Evolutionary conservation across 1,284 basidiomycete genomes (phyloP).

Genomic region (Ceratobasidium sp.): DNA sequence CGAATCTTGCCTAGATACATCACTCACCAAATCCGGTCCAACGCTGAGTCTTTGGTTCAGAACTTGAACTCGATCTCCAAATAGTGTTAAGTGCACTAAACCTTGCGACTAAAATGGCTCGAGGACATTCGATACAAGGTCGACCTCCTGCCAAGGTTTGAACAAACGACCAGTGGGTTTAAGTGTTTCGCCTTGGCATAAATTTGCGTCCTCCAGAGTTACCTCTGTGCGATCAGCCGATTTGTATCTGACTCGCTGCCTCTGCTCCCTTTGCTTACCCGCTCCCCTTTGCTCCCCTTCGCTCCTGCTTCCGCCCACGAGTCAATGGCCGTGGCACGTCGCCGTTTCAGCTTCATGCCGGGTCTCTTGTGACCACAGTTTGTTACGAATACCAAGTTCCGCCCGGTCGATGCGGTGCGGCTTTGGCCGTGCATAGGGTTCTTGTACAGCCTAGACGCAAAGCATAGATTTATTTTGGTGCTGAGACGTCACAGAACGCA

Average conservation of each 20-base stretch:
- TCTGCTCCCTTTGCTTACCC: too few species aligned
- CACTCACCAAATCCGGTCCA: slow-evolving; percentile 88
- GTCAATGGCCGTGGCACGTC: too few species aligned
- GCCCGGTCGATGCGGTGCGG: neutral
- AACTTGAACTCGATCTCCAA: slow-evolving; percentile 91
- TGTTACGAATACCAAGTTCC: neutral
- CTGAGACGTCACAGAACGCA: too few species aligned
- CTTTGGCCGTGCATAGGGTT: neutral
- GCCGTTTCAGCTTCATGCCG: too few species aligned
- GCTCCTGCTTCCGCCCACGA: too few species aligned
- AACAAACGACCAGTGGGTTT: slow-evolving; percentile 91
- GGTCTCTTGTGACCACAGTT: neutral
- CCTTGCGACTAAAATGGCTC: slow-evolving; percentile 94
- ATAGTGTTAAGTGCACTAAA: slow-evolving; percentile 90
- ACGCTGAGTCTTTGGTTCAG: slow-evolving; percentile 88
- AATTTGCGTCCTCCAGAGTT: slow-evolving; percentile 81
- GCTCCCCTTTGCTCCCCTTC: too few species aligned
- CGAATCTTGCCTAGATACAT: neutral
- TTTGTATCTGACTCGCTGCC: too few species aligned
- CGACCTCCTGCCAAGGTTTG: slow-evolving; percentile 89
- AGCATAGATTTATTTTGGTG: too few species aligned
- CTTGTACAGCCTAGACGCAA: neutral
- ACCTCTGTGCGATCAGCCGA: too few species aligned
- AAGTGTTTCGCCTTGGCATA: slow-evolving; percentile 83
- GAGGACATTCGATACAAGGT: slow-evolving; percentile 92